Percentiles rank a stretch among this genome's conserved stretches.
Evolutionary conservation across 345 rosid species (phyloP).

Genomic region (Lumnitzera littorea): DNA sequence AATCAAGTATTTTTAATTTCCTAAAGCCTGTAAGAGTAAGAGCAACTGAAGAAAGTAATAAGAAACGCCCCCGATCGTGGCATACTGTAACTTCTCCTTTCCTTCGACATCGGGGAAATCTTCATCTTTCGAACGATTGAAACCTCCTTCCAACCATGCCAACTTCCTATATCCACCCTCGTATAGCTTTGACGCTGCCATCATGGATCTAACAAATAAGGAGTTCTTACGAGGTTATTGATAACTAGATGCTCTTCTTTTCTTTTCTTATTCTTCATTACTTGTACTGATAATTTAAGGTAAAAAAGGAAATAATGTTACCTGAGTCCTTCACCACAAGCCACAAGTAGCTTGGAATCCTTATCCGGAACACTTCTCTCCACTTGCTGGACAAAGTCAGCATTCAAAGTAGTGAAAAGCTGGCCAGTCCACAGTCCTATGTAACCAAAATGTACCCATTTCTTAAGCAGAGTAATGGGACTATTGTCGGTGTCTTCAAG

Average conservation of each 20-base stretch:
- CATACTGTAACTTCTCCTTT: slow-evolving; percentile 55
- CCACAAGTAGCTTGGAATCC: slow-evolving; percentile 61
- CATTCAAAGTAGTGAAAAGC: slow-evolving; percentile 60
- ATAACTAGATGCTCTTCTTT: no score
- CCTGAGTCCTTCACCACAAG: slow-evolving; percentile 96
- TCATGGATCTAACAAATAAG: slow-evolving; percentile 35
- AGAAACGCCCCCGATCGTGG: slow-evolving; percentile 81
- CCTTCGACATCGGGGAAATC: slow-evolving; percentile 67
- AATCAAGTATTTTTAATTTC: neutral
- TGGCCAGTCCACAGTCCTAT: slow-evolving; percentile 96
- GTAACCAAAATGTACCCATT: slow-evolving; percentile 92
- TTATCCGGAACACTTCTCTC: slow-evolving; percentile 50
- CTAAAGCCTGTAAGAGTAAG: slow-evolving; percentile 35
- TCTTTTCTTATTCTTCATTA: no score
- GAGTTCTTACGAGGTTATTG: no score
- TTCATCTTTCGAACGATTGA: slow-evolving; percentile 47
- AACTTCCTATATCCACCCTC: slow-evolving; percentile 55
- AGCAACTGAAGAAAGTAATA: slow-evolving; percentile 55
- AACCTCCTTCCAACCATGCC: slow-evolving; percentile 86
- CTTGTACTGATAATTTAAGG: no score
- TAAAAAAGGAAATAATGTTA: slow-evolving; percentile 8
- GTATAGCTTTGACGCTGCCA: slow-evolving; percentile 53
- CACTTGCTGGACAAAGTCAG: slow-evolving; percentile 46
- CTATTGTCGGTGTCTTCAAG: slow-evolving; percentile 60
- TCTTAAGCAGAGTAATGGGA: slow-evolving; percentile 69